Evolutionary conservation across 345 rosid species (phyloP), one percentile per base, ranked within the genome.

Genomic region (Eucalyptus marginata): DNA sequence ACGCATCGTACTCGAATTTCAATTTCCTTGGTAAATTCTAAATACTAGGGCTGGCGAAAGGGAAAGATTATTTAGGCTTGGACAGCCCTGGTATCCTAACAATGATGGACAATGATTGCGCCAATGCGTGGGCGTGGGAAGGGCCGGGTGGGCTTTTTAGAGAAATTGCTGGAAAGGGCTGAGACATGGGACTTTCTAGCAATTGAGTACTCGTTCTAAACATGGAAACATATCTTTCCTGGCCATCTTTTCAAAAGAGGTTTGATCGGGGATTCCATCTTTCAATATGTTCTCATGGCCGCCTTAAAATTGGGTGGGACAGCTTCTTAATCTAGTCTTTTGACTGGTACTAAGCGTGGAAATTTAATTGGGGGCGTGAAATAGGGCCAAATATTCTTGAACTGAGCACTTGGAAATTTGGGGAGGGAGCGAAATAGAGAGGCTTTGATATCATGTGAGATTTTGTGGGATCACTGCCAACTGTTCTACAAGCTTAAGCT

Each of bases 221-320:
- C 0, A 33, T 3, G 80, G 80, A 33, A 33, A 31, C 31, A 2
- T n/a, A 22, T 18, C 25, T 71, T 18, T 33, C 81, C 11, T 18
- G 46, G 81, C 81, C 24, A 36, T 71, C 46, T 71, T 9, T n/a
- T 64, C 36, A 4, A n/a, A 71, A 71, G 46, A 36, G 7, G 46
- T 4, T 5, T 59, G 7, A 7, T 0, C 2, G 3, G 2, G 66
- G 1, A 59, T 25, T 59, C 14, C 31, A 59, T 27, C 33, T 6
- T 62, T 29, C 68, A 0, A 29, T 27, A 13, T 62, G 68, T 62
- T 13, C 25, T 52, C 25, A 27, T 5, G 8, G 46, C 14, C 13
- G 22, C 18, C 36, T 64, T 2, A 64, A n/a, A 64, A 13, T 33
- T 64, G 18, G 33, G 76, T 4, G 20, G 79, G 17, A 66, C 40